phyloP scores from a whole-genome alignment of 768 basidiomycete genomes.

The Phlebiopsis gigantea region DNA sequence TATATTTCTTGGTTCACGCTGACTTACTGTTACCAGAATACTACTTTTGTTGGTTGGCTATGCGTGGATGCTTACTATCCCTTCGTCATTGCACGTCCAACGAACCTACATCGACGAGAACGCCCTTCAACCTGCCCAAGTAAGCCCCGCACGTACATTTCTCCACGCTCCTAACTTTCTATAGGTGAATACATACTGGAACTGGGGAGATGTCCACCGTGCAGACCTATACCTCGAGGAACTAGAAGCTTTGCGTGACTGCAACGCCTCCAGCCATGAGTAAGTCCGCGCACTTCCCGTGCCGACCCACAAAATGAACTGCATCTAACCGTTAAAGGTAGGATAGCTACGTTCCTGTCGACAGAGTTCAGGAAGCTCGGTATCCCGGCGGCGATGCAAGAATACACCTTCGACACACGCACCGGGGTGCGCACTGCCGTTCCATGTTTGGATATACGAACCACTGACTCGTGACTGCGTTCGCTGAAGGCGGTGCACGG shows the following conservation, averaged over 20 bases:
- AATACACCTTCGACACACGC: conserved; percentile 52
- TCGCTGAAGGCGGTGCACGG: conserved; percentile 48
- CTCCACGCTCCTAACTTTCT: neutral
- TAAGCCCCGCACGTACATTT: conserved; percentile 34
- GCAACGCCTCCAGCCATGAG: conserved; percentile 67
- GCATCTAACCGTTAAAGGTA: no score
- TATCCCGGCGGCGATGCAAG: conserved; percentile 61
- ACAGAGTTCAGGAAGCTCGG: conserved; percentile 73
- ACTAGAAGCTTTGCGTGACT: conserved; percentile 56
- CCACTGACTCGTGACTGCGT: neutral
- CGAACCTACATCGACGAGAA: conserved; percentile 91
- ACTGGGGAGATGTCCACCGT: conserved; percentile 83
- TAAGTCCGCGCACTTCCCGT: conserved; percentile 37
- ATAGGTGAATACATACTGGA: conserved; percentile 89
- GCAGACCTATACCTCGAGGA: conserved; percentile 79
- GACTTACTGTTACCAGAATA: conserved; percentile 33
- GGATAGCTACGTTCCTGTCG: conserved; percentile 59
- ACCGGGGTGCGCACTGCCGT: conserved; percentile 39
- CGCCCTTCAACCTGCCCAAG: conserved; percentile 90
- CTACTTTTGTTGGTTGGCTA: conserved; percentile 61
- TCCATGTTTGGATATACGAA: no score
- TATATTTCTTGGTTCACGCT: neutral
- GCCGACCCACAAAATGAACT: no score
- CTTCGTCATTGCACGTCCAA: conserved; percentile 57
- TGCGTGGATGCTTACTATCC: conserved; percentile 80